Base-by-base conservation (phyloP, 2,329 filamentous ascomycete species). In the Penicillium sp. region DNA sequence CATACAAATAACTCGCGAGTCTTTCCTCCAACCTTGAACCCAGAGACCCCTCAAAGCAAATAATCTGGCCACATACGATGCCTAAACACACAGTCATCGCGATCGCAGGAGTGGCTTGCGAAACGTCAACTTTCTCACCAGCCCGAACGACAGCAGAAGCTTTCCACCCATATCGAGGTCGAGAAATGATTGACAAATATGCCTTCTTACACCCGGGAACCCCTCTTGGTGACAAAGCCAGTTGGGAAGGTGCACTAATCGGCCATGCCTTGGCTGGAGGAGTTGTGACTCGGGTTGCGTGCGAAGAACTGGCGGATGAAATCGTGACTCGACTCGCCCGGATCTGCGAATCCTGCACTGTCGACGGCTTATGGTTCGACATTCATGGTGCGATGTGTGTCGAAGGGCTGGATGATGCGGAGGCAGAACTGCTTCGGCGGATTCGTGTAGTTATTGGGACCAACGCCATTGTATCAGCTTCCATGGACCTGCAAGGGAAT, bases 371-470 rank as follows among this genome's bases (percentile, higher is more conserved):
- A 8, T 86, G 83, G 83, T 83, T 84, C 59, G 83, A 85, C 62
- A 85, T 86, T 33, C 84, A 86, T 64, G 84, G 84, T 15, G 84
- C 84, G 4, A 85, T 86, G 83, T 82, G 80, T 49, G 83, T 85
- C 0, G 80, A 84, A 38, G 82, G 73, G 0, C 58, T 85, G 5
- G 78, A 82, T 40, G 84, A 86, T 65, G 72, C 71, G 1, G 84
- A 86, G 61, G 78, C 75, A 1, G 80, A 84, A 58, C 78, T 85
- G 30, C 73, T 85, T 22, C 69, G 71, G 13, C 80, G 82, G 0
- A 78, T 84, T 13, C 76, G 83, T 2, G 61, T 53, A 0, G 79
- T 84, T 3, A 77, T 84, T 22, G 83, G 84, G 0, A 70, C 78
- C 0, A 68, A 78, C 22, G 80, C 82, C 8, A 60, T 85, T 13